These are phyloP conservation scores for Globisporangium acanthophoron DNA, from an alignment of 352 stramenopile genomes.

Conservation along the genomic window DNA sequence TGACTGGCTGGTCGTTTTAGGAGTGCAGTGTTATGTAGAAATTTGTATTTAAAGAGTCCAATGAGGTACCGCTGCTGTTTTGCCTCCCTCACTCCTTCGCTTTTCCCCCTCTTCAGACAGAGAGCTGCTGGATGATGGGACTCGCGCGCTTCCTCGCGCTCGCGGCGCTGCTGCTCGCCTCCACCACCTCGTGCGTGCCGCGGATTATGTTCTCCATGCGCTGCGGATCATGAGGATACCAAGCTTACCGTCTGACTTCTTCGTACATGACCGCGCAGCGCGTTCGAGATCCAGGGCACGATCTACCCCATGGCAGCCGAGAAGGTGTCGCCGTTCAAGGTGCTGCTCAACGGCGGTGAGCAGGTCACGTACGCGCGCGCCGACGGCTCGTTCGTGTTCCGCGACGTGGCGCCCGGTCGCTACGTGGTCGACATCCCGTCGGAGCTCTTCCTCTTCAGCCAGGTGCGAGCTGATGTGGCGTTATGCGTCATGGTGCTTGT, in stretches of 20 bases:
- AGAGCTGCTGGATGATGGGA: not conserved
- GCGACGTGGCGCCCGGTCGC: conserved; percentile 57
- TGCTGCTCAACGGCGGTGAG: conserved; percentile 72
- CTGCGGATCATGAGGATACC: too few species aligned
- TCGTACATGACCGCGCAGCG: conserved; percentile 13
- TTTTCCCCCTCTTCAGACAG: not conserved
- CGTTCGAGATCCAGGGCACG: conserved; percentile 53
- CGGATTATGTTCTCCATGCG: not conserved
- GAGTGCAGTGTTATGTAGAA: not conserved
- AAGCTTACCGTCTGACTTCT: too few species aligned
- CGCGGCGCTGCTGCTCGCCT: conserved; percentile 26
- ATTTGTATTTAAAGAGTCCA: not conserved
- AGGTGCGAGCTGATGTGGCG: conserved; percentile 16
- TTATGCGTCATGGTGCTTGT: not conserved
- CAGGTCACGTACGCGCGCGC: conserved; percentile 58
- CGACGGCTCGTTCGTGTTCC: conserved; percentile 69
- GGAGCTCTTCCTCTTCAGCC: conserved; percentile 64
- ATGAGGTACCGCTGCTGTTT: too few species aligned
- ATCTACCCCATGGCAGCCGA: conserved; percentile 43
- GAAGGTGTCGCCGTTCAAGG: conserved; percentile 52
- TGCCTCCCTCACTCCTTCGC: not conserved
- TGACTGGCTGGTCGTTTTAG: not conserved
- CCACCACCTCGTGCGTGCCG: conserved; percentile 13
- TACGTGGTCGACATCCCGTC: conserved; percentile 77
- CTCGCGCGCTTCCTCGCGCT: conserved; percentile 22